These are phyloP conservation scores for Trifolium repens DNA, from an alignment of 306 rosid genomes.

Conservation along the genomic window DNA sequence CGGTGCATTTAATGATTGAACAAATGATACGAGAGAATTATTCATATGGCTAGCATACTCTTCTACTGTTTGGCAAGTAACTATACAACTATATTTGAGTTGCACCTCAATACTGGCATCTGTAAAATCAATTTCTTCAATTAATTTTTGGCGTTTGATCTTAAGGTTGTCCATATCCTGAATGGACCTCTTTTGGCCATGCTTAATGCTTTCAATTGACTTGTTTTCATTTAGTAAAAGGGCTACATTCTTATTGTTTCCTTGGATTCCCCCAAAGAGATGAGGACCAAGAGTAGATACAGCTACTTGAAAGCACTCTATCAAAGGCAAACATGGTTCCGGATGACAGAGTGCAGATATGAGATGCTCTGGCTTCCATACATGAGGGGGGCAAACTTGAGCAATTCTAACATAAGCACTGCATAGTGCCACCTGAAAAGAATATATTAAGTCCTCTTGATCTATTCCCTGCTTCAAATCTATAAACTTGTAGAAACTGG, in stretches of 20 bases:
- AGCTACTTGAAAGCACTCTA: slow-evolving; percentile 81
- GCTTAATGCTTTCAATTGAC: slow-evolving; percentile 51
- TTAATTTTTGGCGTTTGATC: slow-evolving; percentile 66
- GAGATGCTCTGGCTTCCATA: slow-evolving; percentile 89
- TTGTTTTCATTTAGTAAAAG: slow-evolving; percentile 45
- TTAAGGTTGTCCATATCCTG: slow-evolving; percentile 53
- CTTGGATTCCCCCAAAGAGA: slow-evolving; percentile 58
- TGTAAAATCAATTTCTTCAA: slow-evolving; percentile 54
- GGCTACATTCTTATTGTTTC: slow-evolving; percentile 36
- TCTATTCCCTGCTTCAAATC: slow-evolving; percentile 42
- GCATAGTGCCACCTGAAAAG: slow-evolving; percentile 78
- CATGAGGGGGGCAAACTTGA: slow-evolving; percentile 75
- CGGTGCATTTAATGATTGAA: slow-evolving; percentile 60
- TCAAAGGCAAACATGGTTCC: slow-evolving; percentile 66
- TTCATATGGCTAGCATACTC: slow-evolving; percentile 69
- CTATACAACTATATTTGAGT: slow-evolving; percentile 47
- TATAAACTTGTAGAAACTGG: slow-evolving; percentile 37
- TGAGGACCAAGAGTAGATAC: slow-evolving; percentile 71
- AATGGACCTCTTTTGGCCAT: slow-evolving; percentile 76
- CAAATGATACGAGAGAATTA: slow-evolving; percentile 59
- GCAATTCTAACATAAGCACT: slow-evolving; percentile 75
- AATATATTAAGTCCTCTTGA: slow-evolving; percentile 38
- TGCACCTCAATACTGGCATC: slow-evolving; percentile 53
- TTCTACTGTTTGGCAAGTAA: slow-evolving; percentile 57
- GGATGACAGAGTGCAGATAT: slow-evolving; percentile 58